phyloP scores from a whole-genome alignment of 2,329 filamentous ascomycete genomes.

The Phoma sp. region DNA sequence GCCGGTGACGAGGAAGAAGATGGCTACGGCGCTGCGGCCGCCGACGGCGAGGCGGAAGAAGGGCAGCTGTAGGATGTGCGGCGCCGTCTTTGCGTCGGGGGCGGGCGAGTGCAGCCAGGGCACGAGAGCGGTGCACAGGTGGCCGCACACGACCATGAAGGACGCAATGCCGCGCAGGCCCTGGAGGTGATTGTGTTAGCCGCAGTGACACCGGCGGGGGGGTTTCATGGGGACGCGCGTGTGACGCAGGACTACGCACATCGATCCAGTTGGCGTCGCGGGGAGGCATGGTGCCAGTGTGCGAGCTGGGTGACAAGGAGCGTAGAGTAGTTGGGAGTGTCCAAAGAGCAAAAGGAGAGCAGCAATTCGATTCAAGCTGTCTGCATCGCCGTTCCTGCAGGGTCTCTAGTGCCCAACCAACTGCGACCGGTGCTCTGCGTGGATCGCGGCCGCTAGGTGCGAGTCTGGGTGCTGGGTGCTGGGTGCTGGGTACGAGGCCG shows the following conservation, averaged over 20 bases:
- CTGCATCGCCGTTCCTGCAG: conserved; percentile 16
- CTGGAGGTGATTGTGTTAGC: conserved; percentile 38
- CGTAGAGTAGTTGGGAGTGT: conserved; percentile 17
- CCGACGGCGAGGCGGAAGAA: conserved; percentile 65
- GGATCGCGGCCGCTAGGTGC: not conserved
- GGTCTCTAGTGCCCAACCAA: conserved; percentile 5
- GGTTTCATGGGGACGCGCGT: conserved; percentile 1
- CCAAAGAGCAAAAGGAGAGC: conserved; percentile 15
- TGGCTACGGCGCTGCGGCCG: conserved; percentile 50
- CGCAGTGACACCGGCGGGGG: conserved; percentile 18
- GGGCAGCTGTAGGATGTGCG: conserved; percentile 63
- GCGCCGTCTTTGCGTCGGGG: conserved; percentile 52
- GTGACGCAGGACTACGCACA: conserved; percentile 31
- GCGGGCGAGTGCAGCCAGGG: conserved; percentile 50
- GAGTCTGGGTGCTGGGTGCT: not conserved
- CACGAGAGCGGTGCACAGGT: conserved; percentile 51
- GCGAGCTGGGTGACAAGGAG: conserved; percentile 4
- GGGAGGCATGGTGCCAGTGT: conserved; percentile 37
- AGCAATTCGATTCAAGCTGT: conserved; percentile 6
- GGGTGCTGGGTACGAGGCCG: not conserved
- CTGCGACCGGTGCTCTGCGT: conserved; percentile 2
- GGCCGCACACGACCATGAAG: conserved; percentile 52
- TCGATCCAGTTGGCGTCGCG: conserved; percentile 50
- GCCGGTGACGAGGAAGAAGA: conserved; percentile 63
- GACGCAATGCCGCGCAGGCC: conserved; percentile 52